Base-by-base conservation (phyloP, 805 yeast genomes). In the Candida chilensis region DNA sequence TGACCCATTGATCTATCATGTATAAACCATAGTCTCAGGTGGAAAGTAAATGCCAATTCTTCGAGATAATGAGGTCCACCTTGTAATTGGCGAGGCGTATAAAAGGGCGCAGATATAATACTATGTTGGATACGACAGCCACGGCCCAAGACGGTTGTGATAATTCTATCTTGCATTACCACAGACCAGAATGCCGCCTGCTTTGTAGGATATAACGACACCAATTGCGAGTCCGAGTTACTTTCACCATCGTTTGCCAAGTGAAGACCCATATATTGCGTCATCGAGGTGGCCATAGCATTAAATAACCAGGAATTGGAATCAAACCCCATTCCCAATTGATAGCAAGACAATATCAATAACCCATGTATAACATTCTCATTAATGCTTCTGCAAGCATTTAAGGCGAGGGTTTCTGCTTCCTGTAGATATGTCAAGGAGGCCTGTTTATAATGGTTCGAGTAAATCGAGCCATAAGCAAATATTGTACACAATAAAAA, bases 81-180 rank as follows among this genome's bases (percentile, higher is more conserved):
- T 31, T 10, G n/a, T n/a, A n/a, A n/a, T n/a, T n/a, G n/a, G n/a
- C n/a, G n/a, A 2, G 52, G 48, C 4, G 42, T 35, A 28, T 47
- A 44, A 28, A 46, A 50, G 2, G 58, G 54, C 1, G 53, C 37
- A 9, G 35, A 37, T n/a, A 52, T 49, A 27, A 58, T 41, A 27
- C 48, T 53, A 29, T 50, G 48, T 29, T 49, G 60, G 8, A 54
- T 44, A 12, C 59, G 40, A 16, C 53, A 48, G 14, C 57, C 59
- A 24, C 60, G 38, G 1, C 60, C 60, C 16, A 54, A 34, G 1
- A 47, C 57, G 27, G 53, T 46, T 1, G 60, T 50, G 5, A 53
- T 45, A 15, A 52, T 37, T 21, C 60, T 36, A 32, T 54, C 60
- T 31, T 54, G 59, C 17, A 51, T 20, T 4, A 52, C 34, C 4